phyloP scores from a whole-genome alignment of 2,329 filamentous ascomycete genomes.

The Trichoderma guizhouense region DNA sequence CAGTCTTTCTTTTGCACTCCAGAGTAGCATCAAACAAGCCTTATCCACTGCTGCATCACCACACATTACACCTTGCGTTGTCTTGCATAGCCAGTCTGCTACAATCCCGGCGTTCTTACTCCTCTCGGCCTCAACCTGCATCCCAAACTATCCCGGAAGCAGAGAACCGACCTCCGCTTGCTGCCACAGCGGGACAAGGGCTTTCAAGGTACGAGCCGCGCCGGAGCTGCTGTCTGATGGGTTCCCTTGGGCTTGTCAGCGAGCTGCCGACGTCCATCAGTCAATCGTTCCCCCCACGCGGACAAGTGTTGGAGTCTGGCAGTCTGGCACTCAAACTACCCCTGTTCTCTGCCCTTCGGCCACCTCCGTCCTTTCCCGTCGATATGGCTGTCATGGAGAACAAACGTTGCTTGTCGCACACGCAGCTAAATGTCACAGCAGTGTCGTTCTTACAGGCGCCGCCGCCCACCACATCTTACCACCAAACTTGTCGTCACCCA shows the following conservation, averaged over 20 bases:
- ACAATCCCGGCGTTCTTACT: constrained; percentile 6
- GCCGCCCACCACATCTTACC: neutral
- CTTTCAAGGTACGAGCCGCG: constrained; percentile 14
- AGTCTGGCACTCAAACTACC: neutral
- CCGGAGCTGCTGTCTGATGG: constrained; percentile 16
- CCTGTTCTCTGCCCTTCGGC: neutral
- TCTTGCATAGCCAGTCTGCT: neutral
- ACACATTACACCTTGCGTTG: neutral
- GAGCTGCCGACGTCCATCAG: constrained; percentile 13
- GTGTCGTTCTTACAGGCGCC: constrained; percentile 4
- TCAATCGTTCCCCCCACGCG: constrained; percentile 17
- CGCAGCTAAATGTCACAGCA: constrained; percentile 12
- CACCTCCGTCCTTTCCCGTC: constrained; percentile 9
- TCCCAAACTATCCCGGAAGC: constrained; percentile 16
- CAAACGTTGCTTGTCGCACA: constrained; percentile 6
- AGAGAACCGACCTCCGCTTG: constrained; percentile 15
- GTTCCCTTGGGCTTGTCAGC: neutral
- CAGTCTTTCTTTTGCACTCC: neutral
- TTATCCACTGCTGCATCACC: neutral
- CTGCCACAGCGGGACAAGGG: constrained; percentile 10
- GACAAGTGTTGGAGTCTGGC: constrained; percentile 11
- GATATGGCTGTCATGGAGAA: neutral
- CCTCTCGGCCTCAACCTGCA: constrained; percentile 12
- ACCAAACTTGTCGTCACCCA: constrained; percentile 1
- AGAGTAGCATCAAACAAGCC: neutral